Percentiles rank a stretch among this genome's conserved stretches.
Conservation (phyloP, 2,329 filamentous ascomycete genomes). For the Ophiostoma sp. region DNA sequence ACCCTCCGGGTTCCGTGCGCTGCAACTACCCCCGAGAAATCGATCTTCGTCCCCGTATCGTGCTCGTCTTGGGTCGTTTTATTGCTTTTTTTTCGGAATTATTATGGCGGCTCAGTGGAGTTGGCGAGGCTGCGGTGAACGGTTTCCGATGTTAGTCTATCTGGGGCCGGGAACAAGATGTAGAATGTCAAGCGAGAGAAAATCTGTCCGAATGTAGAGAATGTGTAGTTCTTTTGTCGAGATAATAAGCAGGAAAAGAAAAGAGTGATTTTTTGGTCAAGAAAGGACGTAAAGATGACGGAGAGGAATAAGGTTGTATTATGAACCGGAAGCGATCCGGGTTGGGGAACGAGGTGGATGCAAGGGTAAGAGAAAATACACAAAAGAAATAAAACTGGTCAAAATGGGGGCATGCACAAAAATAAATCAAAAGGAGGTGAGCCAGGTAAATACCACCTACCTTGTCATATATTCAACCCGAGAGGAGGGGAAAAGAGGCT, state of each 20-base stretch:
- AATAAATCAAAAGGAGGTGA: not conserved
- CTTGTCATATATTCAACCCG: not conserved
- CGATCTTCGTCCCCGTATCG: not conserved
- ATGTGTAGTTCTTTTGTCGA: not conserved
- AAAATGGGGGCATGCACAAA: not conserved
- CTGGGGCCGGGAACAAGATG: not conserved
- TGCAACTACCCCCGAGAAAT: not conserved
- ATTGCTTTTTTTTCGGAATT: not conserved
- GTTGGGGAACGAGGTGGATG: not conserved
- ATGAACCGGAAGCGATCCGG: not conserved
- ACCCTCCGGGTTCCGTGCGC: not conserved
- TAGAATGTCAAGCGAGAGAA: not conserved
- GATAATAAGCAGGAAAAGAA: not conserved
- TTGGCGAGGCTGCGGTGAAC: not conserved
- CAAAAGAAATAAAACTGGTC: not conserved
- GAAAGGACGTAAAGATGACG: not conserved
- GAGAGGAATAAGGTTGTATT: not conserved
- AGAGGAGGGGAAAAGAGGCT: not conserved
- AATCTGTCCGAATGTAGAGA: not conserved
- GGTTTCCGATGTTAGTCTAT: not conserved
- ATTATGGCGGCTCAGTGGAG: not conserved
- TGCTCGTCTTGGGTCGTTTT: not conserved
- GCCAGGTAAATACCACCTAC: constrained; percentile 9
- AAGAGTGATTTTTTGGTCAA: not conserved
- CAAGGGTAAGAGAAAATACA: not conserved